Evolutionary conservation across 2,329 filamentous ascomycete genomes (phyloP).

Genomic region (Ascochyta rabiei): DNA sequence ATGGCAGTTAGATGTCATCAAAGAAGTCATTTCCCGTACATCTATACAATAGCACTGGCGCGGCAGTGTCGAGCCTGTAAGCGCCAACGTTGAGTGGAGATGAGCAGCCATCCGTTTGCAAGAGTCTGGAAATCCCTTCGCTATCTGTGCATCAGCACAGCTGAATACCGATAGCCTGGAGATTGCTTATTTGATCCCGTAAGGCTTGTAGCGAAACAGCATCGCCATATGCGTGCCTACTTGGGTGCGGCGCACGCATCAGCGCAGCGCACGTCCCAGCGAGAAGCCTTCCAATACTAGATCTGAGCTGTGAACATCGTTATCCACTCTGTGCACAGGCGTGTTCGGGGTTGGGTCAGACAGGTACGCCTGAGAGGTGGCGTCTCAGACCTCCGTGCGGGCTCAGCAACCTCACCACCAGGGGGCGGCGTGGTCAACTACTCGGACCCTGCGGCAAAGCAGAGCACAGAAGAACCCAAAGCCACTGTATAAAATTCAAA

Average conservation of each 20-base stretch:
- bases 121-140: not conserved
- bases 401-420: slow-evolving; percentile 7
- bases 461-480: not conserved
- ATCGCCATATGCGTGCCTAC: not conserved
- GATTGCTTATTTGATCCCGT: slow-evolving; percentile 12
- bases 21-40: not conserved
- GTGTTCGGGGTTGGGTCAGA: slow-evolving; percentile 4
- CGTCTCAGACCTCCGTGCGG: slow-evolving; percentile 7
- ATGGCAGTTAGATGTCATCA: not conserved
- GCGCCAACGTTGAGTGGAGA: slow-evolving; percentile 3
- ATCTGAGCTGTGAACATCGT: not conserved
- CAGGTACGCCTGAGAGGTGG: slow-evolving; percentile 11
- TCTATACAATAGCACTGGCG: not conserved
- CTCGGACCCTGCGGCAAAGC: slow-evolving; percentile 5
- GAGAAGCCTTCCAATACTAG: not conserved
- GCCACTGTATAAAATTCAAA: slow-evolving; percentile 8
- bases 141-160: not conserved
- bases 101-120: slow-evolving; percentile 5
- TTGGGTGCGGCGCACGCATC: not conserved
- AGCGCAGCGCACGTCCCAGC: slow-evolving; percentile 1
- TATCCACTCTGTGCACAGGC: not conserved
- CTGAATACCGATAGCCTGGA: not conserved
- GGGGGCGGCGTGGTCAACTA: slow-evolving; percentile 7
- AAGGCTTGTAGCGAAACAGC: not conserved
- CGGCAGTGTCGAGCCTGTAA: not conserved